Conservation (phyloP, 768 basidiomycete genomes). For the Hypsizygus marmoreus region DNA sequence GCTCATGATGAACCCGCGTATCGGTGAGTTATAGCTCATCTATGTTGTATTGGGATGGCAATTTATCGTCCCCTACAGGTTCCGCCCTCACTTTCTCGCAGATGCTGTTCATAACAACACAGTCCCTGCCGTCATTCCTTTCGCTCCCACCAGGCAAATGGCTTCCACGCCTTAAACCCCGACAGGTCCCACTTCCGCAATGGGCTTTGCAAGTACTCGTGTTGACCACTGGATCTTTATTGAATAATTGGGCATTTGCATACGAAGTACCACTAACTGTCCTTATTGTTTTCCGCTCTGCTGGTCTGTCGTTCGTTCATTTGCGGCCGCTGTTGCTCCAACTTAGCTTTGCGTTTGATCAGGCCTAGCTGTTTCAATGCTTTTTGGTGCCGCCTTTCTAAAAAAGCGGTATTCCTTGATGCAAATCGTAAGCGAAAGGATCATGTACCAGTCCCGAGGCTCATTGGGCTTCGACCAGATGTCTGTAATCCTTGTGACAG, state of each 20-base stretch:
- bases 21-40: slow-evolving; percentile 54
- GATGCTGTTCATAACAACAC: slow-evolving; percentile 74
- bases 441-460: background rate
- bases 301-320: slow-evolving; percentile 46
- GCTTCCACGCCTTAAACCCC: slow-evolving; percentile 59
- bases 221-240: slow-evolving; percentile 62
- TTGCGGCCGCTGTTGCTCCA: slow-evolving; percentile 1
- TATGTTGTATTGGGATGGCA: background rate
- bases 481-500: slow-evolving; percentile 66
- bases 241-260: slow-evolving; percentile 84
- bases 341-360: slow-evolving; percentile 5
- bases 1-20: slow-evolving; percentile 64
- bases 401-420: slow-evolving; percentile 56
- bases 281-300: slow-evolving; percentile 84
- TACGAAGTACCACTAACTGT: slow-evolving; percentile 76
- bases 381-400: slow-evolving; percentile 63
- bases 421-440: slow-evolving; percentile 56
- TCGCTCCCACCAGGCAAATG: slow-evolving; percentile 30
- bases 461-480: slow-evolving; percentile 39
- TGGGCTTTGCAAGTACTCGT: slow-evolving; percentile 77
- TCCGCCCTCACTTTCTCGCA: slow-evolving; percentile 85
- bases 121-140: slow-evolving; percentile 67
- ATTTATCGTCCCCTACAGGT: slow-evolving; percentile 43
- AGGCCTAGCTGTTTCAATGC: slow-evolving; percentile 80
- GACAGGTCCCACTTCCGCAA: slow-evolving; percentile 64